Percentiles rank a stretch among this genome's conserved stretches.
phyloP scores from a whole-genome alignment of 2,329 filamentous ascomycete genomes.

The Lomentospora prolificans region DNA sequence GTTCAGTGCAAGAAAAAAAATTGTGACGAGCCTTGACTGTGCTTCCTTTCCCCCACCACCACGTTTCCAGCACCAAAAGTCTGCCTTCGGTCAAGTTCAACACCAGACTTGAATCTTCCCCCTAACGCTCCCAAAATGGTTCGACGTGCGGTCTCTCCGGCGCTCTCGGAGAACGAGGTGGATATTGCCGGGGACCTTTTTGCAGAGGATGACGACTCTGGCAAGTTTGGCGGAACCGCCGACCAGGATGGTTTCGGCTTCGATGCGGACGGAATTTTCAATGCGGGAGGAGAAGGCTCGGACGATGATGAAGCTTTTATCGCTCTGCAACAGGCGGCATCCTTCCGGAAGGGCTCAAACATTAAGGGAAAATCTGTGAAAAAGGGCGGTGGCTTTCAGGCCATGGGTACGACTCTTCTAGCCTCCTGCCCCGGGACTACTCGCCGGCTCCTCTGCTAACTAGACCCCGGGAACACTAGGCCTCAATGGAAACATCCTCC shows the following conservation, averaged over 20 bases:
- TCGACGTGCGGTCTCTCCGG: conserved; percentile 66
- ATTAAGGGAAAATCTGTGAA: conserved; percentile 78
- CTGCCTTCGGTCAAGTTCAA: neutral
- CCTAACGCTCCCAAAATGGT: conserved; percentile 35
- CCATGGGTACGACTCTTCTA: conserved; percentile 55
- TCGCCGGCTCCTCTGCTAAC: no score
- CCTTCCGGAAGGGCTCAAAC: conserved; percentile 76
- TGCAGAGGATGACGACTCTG: conserved; percentile 40
- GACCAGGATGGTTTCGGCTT: conserved; percentile 35
- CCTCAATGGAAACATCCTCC: conserved; percentile 71
- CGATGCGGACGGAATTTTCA: conserved; percentile 52
- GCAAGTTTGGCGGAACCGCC: conserved; percentile 22
- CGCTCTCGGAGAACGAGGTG: conserved; percentile 79
- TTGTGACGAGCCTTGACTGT: conserved; percentile 8
- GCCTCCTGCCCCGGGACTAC: no score
- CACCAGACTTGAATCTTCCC: neutral
- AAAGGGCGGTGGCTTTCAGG: conserved; percentile 94
- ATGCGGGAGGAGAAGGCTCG: conserved; percentile 32
- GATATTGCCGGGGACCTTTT: conserved; percentile 79
- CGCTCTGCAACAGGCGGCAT: conserved; percentile 73
- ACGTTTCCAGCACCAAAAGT: neutral
- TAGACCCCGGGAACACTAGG: conserved; percentile 42
- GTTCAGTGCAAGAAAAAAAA: conserved; percentile 23
- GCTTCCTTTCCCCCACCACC: neutral
- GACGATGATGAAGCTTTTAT: conserved; percentile 77